phyloP scores from a whole-genome alignment of 495 filamentous ascomycete genomes.

The Neurospora sp. region DNA sequence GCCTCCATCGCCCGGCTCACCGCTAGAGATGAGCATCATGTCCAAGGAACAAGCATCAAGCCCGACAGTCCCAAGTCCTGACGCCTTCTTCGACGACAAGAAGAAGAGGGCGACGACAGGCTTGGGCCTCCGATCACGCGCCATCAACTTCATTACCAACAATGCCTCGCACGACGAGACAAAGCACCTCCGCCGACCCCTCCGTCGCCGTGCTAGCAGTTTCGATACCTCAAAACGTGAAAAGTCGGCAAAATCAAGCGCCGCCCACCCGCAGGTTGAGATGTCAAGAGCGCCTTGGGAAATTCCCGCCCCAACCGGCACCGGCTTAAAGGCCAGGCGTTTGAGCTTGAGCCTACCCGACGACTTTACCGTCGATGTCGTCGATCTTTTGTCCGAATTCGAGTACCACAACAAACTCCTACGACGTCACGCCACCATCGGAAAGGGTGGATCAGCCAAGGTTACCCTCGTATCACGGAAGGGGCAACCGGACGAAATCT shows the following conservation, averaged over 20 bases:
- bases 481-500: slow-evolving; percentile 42
- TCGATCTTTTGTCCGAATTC: slow-evolving; percentile 49
- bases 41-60: slow-evolving; percentile 20
- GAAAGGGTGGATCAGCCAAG: slow-evolving; percentile 61
- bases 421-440: slow-evolving; percentile 53
- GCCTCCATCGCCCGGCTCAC: slow-evolving; percentile 41
- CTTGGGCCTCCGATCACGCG: slow-evolving; percentile 30
- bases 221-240: slow-evolving; percentile 22
- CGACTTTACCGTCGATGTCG: slow-evolving; percentile 53
- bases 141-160: slow-evolving; percentile 15
- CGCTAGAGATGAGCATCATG: slow-evolving; percentile 23
- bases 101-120: slow-evolving; percentile 42
- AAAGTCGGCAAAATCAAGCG: neutral
- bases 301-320: slow-evolving; percentile 47
- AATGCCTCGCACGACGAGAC: neutral
- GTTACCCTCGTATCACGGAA: slow-evolving; percentile 59
- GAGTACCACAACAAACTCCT: slow-evolving; percentile 47
- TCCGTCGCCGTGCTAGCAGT: slow-evolving; percentile 25
- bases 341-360: slow-evolving; percentile 53
- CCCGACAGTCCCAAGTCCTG: slow-evolving; percentile 25
- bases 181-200: slow-evolving; percentile 6
- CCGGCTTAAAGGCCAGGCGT: slow-evolving; percentile 54
- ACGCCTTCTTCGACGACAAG: slow-evolving; percentile 29
- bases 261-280: slow-evolving; percentile 9
- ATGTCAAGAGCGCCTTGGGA: slow-evolving; percentile 35